Evolutionary conservation across 805 yeast species (phyloP).

Genomic region (Brettanomyces nanus): DNA sequence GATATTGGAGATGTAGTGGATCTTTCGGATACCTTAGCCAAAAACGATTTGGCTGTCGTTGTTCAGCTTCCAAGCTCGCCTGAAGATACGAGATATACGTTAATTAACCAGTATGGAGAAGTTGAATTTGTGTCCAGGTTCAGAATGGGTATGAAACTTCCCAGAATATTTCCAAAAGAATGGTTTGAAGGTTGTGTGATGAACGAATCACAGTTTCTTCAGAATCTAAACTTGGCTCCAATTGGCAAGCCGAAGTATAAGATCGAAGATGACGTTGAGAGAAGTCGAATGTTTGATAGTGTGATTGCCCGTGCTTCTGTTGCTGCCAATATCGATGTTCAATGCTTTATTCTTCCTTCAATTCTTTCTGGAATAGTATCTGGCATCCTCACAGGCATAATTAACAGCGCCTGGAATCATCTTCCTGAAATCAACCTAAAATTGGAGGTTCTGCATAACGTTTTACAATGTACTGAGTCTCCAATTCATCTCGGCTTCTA

Average conservation of each 20-base stretch:
- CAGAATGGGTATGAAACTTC: constrained; percentile 43
- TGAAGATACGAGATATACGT: constrained; percentile 47
- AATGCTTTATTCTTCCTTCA: constrained; percentile 25
- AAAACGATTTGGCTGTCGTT: constrained; percentile 43
- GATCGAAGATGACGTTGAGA: constrained; percentile 23
- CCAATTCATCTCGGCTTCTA: constrained; percentile 33
- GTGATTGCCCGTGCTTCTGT: constrained; percentile 15
- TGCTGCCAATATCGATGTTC: constrained; percentile 9
- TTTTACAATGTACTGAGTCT: constrained; percentile 29
- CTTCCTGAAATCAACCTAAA: constrained; percentile 27
- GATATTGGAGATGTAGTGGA: constrained; percentile 60
- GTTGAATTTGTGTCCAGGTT: constrained; percentile 39
- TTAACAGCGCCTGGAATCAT: constrained; percentile 22
- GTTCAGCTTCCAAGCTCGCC: constrained; percentile 42
- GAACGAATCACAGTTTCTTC: constrained; percentile 20
- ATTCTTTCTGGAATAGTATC: constrained; percentile 24
- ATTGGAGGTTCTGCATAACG: constrained; percentile 28
- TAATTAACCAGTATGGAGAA: constrained; percentile 50
- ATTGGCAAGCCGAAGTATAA: constrained; percentile 28
- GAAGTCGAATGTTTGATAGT: constrained; percentile 22
- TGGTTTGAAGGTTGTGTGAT: constrained; percentile 26
- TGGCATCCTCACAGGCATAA: constrained; percentile 17
- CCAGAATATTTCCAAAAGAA: constrained; percentile 36
- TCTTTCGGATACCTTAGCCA: constrained; percentile 32
- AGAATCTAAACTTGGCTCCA: constrained; percentile 11